These are phyloP conservation scores for Stereocaulon alpinum DNA, from an alignment of 495 filamentous ascomycete species.

Conservation along the genomic window DNA sequence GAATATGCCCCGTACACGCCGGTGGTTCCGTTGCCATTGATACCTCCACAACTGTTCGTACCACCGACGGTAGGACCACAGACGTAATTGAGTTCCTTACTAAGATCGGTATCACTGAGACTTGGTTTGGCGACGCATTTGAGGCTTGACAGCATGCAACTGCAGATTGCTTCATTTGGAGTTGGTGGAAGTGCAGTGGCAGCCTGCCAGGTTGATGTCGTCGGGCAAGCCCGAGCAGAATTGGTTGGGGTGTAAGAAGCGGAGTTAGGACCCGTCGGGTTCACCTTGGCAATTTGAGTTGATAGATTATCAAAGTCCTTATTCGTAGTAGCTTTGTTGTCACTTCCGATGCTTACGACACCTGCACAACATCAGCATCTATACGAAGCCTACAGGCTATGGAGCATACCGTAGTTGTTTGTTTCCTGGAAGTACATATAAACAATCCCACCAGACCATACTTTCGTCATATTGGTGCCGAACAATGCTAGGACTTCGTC, in stretches of 20 bases:
- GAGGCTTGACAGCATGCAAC: constrained; percentile 66
- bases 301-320: constrained; percentile 68
- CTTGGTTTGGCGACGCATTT: constrained; percentile 53
- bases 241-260: constrained; percentile 68
- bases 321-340: constrained; percentile 47
- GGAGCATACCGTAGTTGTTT: constrained; percentile 69
- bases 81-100: constrained; percentile 59
- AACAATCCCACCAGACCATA: constrained; percentile 90
- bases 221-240: constrained; percentile 63
- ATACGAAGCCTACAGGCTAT: not conserved
- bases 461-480: constrained; percentile 63
- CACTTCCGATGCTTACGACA: constrained; percentile 55
- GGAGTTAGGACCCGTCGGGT: constrained; percentile 55
- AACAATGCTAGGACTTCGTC: constrained; percentile 81
- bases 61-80: constrained; percentile 45
- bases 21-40: constrained; percentile 55
- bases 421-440: constrained; percentile 95
- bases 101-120: constrained; percentile 43
- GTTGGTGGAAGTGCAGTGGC: constrained; percentile 63
- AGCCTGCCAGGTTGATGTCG: constrained; percentile 57
- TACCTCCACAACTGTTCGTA: constrained; percentile 53
- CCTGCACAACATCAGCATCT: constrained; percentile 27
- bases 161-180: constrained; percentile 63
- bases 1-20: constrained; percentile 81
- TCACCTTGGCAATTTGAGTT: constrained; percentile 53